Conservation (phyloP, 176 grass and related monocot species). For the Urochloa ruziziensis region DNA sequence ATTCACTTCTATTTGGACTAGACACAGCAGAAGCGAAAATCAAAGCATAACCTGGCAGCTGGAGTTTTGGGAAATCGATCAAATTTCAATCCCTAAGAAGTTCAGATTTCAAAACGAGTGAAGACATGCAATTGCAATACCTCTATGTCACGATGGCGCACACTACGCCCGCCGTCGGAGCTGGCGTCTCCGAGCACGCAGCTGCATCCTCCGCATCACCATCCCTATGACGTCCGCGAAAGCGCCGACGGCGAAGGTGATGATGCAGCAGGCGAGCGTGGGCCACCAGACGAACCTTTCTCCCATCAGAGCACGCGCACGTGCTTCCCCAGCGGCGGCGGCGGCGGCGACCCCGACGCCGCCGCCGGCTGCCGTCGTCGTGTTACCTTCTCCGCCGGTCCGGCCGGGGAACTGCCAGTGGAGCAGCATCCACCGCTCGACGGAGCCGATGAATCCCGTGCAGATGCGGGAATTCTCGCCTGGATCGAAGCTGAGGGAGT, state of each 20-base stretch:
- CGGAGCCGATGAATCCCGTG: neutral
- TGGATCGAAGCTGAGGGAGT: neutral
- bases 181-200: neutral
- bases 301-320: neutral
- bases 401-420: neutral
- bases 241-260: neutral
- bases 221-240: neutral
- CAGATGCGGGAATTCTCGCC: neutral
- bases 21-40: neutral
- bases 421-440: neutral
- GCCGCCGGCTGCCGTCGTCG: neutral
- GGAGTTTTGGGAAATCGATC: neutral
- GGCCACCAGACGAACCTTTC: neutral
- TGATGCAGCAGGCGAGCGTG: neutral
- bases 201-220: neutral
- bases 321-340: neutral
- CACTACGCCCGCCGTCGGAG: neutral
- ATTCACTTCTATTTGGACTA: neutral
- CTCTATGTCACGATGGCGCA: neutral
- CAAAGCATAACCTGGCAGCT: neutral
- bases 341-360: no score
- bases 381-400: neutral
- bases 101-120: neutral
- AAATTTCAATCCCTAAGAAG: neutral
- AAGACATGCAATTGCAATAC: neutral